Base-by-base conservation (phyloP, 768 basidiomycete species). In the Tylopilus subfusipes region DNA sequence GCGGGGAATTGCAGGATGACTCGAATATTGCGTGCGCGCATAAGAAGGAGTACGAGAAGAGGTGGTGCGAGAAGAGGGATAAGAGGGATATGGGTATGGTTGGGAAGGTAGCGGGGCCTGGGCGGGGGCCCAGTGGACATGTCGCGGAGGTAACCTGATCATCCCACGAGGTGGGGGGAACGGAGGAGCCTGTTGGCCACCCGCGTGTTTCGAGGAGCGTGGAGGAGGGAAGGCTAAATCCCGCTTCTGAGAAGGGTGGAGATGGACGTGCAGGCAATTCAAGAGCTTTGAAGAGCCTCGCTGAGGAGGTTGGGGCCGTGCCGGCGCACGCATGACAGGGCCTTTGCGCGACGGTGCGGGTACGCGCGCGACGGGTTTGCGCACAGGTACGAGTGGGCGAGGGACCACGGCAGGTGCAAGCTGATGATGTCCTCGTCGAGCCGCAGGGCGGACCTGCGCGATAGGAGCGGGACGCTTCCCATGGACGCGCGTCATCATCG, bases 61-160 rank as follows among this genome's bases (percentile, higher is more conserved):
- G 1, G 49, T 33, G 22, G 48, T 50, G 19, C 38, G 53, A 12
- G 61, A 58, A 13, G 63, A 56, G 7, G n/a, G 1, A 21, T 58
- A 48, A 2, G 65, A 63, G 0, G 67, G 65, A 36, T 66, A 68
- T 43, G 65, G 66, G 18, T 68, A 68, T 13, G 66, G 61, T 10
- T 63, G 62, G 6, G 54, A 19, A 8, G 67, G 67, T 0, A 63
- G 52, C 10, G 64, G 56, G 2, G 64, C 67, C 48, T 67, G 66
- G n/a, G 67, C 64, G 22, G 66, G 66, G 2, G 62, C 67, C 66
- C 66, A 67, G 53, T 67, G 66, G 5, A 67, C 66, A 46, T 64
- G 66, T 30, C 67, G 51, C 33, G 64, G 50, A 21, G 57, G 63
- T 11, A 51, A 30, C 42, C 33, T 59, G 1, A 54, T 13, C 22